These are phyloP conservation scores for Chondrostereum purpureum DNA, from an alignment of 1,284 basidiomycete species.

Conservation along the genomic window DNA sequence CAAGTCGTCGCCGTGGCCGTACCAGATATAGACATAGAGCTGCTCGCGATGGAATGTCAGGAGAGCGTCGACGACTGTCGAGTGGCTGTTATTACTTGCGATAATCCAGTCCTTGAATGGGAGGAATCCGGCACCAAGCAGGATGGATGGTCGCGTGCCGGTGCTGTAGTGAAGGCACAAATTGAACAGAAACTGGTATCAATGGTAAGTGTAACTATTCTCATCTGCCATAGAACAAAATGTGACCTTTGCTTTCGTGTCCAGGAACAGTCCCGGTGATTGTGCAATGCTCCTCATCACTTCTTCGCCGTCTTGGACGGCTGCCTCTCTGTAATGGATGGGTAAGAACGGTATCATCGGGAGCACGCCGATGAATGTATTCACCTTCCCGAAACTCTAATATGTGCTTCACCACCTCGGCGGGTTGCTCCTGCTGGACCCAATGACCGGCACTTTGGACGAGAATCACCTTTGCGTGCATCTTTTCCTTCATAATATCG, in stretches of 20 bases:
- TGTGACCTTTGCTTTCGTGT: too few species aligned
- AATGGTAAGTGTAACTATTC: too few species aligned
- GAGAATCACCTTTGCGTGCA: slow-evolving; percentile 40
- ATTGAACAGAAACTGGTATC: too few species aligned
- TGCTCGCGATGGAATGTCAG: slow-evolving; percentile 10
- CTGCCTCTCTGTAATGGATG: too few species aligned
- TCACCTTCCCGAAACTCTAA: slow-evolving; percentile 27
- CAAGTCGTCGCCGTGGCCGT: background rate
- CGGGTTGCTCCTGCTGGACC: slow-evolving; percentile 49
- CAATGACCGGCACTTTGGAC: slow-evolving; percentile 57
- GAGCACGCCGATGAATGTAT: too few species aligned
- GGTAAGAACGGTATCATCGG: too few species aligned
- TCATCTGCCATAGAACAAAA: too few species aligned
- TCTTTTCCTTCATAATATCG: slow-evolving; percentile 28
- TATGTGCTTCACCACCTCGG: slow-evolving; percentile 33
- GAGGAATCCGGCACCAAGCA: slow-evolving; percentile 22
- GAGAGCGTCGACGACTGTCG: slow-evolving; percentile 18
- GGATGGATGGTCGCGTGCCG: too few species aligned
- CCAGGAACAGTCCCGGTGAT: too few species aligned
- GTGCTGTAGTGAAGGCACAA: too few species aligned
- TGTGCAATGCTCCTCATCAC: too few species aligned
- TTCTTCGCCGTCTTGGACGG: too few species aligned
- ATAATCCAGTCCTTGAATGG: slow-evolving; percentile 25
- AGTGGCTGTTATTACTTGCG: slow-evolving; percentile 25
- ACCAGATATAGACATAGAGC: background rate